Conservation (phyloP, 2,329 filamentous ascomycete species). For the Elsinoe ampelina region DNA sequence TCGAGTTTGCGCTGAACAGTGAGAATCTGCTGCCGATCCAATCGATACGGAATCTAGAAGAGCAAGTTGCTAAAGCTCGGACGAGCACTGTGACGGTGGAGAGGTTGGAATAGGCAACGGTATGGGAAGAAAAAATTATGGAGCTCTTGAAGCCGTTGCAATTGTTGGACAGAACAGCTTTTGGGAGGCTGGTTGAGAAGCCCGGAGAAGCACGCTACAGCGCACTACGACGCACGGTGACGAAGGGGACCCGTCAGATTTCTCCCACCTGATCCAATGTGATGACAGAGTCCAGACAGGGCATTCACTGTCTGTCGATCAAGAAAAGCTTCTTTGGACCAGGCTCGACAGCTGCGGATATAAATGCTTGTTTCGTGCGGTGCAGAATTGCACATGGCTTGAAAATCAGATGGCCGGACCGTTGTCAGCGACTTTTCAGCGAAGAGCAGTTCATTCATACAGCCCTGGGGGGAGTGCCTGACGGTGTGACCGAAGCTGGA, state of each 20-base stretch:
- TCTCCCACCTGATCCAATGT: not conserved
- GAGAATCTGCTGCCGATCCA: not conserved
- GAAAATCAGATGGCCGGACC: not conserved
- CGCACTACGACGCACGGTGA: not conserved
- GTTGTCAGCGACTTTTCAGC: not conserved
- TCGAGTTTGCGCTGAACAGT: not conserved
- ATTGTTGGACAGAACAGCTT: constrained; percentile 3
- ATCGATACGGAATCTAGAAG: not conserved
- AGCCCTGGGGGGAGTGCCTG: no score
- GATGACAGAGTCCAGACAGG: no score
- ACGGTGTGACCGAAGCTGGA: no score
- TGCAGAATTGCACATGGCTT: not conserved
- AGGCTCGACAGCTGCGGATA: not conserved
- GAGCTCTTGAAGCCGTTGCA: constrained; percentile 1
- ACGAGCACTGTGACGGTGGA: not conserved
- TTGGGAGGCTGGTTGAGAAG: constrained; percentile 6
- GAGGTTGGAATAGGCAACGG: constrained; percentile 2
- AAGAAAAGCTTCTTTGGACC: constrained; percentile 10
- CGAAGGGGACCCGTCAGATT: not conserved
- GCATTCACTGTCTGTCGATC: not conserved
- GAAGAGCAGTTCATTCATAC: no score
- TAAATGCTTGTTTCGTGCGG: not conserved
- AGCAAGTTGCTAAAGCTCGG: not conserved
- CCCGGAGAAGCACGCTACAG: not conserved
- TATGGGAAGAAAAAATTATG: constrained; percentile 4